These are phyloP conservation scores for Alternaria longipes DNA, from an alignment of 2,329 filamentous ascomycete genomes.

Conservation along the genomic window DNA sequence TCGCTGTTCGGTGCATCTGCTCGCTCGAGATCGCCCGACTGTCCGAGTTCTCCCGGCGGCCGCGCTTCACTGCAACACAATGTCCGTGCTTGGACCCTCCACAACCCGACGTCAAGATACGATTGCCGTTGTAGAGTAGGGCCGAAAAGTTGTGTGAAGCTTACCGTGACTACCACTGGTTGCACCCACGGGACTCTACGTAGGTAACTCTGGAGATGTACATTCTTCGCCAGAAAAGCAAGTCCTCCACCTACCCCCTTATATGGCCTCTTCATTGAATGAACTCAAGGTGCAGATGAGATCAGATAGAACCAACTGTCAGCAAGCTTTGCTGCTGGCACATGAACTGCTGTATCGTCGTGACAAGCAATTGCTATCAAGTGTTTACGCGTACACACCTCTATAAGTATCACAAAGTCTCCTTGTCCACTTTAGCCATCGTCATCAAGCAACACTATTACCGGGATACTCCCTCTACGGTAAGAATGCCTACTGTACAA, in stretches of 20 bases:
- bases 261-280: background rate
- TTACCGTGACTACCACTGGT: background rate
- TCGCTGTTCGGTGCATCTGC: background rate
- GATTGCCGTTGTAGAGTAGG: background rate
- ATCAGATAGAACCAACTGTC: background rate
- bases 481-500: background rate
- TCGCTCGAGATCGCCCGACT: background rate
- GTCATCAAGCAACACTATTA: background rate
- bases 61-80: constrained; percentile 10
- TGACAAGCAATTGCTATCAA: background rate
- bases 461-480: background rate
- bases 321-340: background rate
- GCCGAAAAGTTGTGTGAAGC: background rate
- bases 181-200: background rate
- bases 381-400: background rate
- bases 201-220: background rate
- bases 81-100: background rate
- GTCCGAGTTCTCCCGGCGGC: constrained; percentile 13
- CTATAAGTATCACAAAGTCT: background rate
- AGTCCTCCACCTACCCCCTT: background rate
- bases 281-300: background rate
- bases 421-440: background rate
- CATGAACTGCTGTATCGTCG: background rate
- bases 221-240: background rate
- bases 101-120: background rate